Evolutionary conservation across 2,329 filamentous ascomycete species (phyloP).

Genomic region (Colletotrichum theobromicola): DNA sequence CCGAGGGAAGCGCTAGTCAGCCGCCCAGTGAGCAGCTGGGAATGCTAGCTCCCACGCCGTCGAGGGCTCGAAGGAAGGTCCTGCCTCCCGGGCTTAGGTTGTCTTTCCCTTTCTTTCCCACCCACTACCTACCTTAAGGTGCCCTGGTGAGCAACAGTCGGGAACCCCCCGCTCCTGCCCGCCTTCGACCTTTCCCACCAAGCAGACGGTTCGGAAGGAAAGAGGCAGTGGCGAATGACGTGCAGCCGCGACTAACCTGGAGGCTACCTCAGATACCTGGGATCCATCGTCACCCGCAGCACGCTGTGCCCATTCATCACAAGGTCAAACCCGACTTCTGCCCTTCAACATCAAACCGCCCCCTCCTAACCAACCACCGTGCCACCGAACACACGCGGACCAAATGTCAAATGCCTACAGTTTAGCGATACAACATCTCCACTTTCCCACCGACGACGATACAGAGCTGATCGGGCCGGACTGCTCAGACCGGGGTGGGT

Average conservation of each 20-base stretch:
- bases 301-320: neutral
- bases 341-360: neutral
- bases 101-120: neutral
- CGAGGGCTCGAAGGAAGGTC: neutral
- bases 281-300: neutral
- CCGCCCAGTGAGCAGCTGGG: neutral
- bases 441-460: slow-evolving; percentile 6
- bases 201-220: neutral
- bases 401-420: neutral
- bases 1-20: neutral
- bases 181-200: neutral
- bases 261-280: too few relatives aligned
- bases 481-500: slow-evolving; percentile 10
- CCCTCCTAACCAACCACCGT: neutral
- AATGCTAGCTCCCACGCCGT: neutral
- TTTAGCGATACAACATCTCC: neutral
- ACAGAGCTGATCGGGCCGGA: neutral
- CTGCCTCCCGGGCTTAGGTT: neutral
- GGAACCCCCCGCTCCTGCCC: neutral
- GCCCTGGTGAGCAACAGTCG: too few relatives aligned
- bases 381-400: neutral
- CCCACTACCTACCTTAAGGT: too few relatives aligned
- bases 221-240: neutral
- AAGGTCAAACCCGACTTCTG: neutral
- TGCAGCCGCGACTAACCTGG: neutral